Percentiles rank a stretch among this genome's conserved stretches.
Conservation (phyloP, 129 eudicot genomes). For the Escallonia herrerae region DNA sequence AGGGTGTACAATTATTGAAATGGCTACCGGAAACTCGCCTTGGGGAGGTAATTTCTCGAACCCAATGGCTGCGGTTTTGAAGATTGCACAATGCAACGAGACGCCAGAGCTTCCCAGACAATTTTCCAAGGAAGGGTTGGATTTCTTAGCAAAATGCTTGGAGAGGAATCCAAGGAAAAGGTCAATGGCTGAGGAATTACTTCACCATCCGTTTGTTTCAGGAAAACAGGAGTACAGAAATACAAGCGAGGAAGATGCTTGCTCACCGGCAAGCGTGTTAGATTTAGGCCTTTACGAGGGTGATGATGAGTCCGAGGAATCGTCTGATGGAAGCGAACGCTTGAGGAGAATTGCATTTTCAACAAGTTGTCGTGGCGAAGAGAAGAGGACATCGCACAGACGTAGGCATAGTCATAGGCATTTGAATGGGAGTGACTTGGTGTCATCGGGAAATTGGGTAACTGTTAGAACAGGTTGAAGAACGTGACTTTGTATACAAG, state of each 20-base stretch:
- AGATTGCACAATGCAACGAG: slow-evolving; percentile 41
- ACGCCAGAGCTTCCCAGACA: slow-evolving; percentile 39
- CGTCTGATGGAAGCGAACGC: slow-evolving; percentile 15
- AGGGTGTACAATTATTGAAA: slow-evolving; percentile 73
- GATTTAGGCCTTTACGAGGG: slow-evolving; percentile 29
- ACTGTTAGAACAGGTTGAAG: slow-evolving; percentile 38
- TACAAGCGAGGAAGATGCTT: slow-evolving; percentile 4
- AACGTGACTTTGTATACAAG: neutral
- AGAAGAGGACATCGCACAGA: slow-evolving; percentile 7
- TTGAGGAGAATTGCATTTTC: slow-evolving; percentile 33
- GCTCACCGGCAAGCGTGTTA: slow-evolving; percentile 57
- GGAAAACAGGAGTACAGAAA: slow-evolving; percentile 10
- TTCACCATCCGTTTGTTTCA: slow-evolving; percentile 51
- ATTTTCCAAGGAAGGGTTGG: slow-evolving; percentile 45
- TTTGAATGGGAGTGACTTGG: slow-evolving; percentile 5
- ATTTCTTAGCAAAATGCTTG: slow-evolving; percentile 58
- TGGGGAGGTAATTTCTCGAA: slow-evolving; percentile 40
- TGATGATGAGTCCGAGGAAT: slow-evolving; percentile 25
- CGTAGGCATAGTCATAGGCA: neutral
- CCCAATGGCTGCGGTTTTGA: slow-evolving; percentile 43
- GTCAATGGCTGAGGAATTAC: slow-evolving; percentile 35
- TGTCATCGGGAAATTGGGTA: slow-evolving; percentile 52
- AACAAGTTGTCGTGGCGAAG: slow-evolving; percentile 14
- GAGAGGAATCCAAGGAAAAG: slow-evolving; percentile 42
- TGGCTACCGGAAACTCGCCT: slow-evolving; percentile 62